Conservation (phyloP, 192 early-diverging fungal genomes). For the Gryganskiella cystojenkinii region DNA sequence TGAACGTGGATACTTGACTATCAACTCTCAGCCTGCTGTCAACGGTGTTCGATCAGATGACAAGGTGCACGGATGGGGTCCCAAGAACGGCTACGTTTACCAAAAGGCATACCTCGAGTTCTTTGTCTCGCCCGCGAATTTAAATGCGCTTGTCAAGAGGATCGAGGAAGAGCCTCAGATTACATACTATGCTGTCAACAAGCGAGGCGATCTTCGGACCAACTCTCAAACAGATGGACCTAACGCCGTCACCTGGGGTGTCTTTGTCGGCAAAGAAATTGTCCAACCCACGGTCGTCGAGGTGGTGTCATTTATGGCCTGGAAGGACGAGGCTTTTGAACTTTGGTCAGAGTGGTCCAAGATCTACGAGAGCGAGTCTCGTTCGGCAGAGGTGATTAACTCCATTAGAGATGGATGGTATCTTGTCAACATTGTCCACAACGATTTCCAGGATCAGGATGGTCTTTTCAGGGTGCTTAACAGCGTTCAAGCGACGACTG, state of each 20-base stretch:
- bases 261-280: slow-evolving; percentile 96
- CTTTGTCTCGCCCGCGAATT: slow-evolving; percentile 77
- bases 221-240: slow-evolving; percentile 89
- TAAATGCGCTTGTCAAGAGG: slow-evolving; percentile 77
- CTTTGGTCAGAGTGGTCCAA: slow-evolving; percentile 92
- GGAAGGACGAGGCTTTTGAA: slow-evolving; percentile 97
- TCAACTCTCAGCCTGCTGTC: slow-evolving; percentile 97
- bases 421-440: slow-evolving; percentile 95
- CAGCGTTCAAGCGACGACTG: no score
- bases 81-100: slow-evolving; percentile 95
- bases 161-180: slow-evolving; percentile 75
- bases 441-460: slow-evolving; percentile 83
- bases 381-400: slow-evolving; percentile 66
- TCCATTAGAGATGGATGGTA: slow-evolving; percentile 81
- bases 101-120: slow-evolving; percentile 99
- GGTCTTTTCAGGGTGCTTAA: slow-evolving; percentile 80
- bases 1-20: slow-evolving; percentile 85
- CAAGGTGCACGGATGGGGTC: slow-evolving; percentile 92
- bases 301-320: slow-evolving; percentile 89
- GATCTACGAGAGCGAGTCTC: slow-evolving; percentile 69
- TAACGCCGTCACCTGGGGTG: slow-evolving; percentile 99
- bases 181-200: slow-evolving; percentile 94
- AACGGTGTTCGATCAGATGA: slow-evolving; percentile 86
- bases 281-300: slow-evolving; percentile 98
- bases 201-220: slow-evolving; percentile 86